Evolutionary conservation across 306 rosid species (phyloP), one percentile per base, ranked within the genome.

Genomic region (Heteromeles arbutifolia): DNA sequence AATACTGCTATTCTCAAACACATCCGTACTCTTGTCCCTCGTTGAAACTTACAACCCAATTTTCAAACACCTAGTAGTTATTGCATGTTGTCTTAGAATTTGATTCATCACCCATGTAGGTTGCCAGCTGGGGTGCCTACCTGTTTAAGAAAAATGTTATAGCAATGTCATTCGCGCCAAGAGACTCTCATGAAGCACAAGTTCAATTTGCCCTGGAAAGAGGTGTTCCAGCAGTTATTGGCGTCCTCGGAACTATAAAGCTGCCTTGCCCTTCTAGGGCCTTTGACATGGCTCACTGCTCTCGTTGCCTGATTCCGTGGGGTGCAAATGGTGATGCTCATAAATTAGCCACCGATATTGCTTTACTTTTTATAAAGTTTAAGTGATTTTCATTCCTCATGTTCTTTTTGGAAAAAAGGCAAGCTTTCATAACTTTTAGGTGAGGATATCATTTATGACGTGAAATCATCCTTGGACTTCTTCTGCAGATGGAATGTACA

Each of bases 161-260:
- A 61, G 62, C 92, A 72, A 85, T 90, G 93, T 92, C 96, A 69
- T 84, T 92, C 41, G 96, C 97, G 44, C 97, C 96, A 71, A 84
- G 92, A 79, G 97, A 92, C 74, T 92, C 97, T 77, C 92, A 92
- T 69, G 96, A 92, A 85, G 97, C 96, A 15, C 97, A 92, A 78
- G 93, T 92, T 72, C 96, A 92, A 86, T 92, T 92, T 87, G 97
- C 96, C 63, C 70, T 92, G 69, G 97, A 92, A 88, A 90, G 97
- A 87, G 93, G 97, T 73, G 97, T 92, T 74, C 97, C 97, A 0
- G 96, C 96, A 4, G 87, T 90, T 59, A 87, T 92, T 59, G 96
- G 96, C 10, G 97, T 92, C 80, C 92, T 92, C 32, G 97, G 93
- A 80, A 88, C 92, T 70, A 84, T 92, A 79, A 88, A 78, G 93